Evolutionary conservation across 202 grass and related monocot species (phyloP).

Genomic region (Eragrostis tef): DNA sequence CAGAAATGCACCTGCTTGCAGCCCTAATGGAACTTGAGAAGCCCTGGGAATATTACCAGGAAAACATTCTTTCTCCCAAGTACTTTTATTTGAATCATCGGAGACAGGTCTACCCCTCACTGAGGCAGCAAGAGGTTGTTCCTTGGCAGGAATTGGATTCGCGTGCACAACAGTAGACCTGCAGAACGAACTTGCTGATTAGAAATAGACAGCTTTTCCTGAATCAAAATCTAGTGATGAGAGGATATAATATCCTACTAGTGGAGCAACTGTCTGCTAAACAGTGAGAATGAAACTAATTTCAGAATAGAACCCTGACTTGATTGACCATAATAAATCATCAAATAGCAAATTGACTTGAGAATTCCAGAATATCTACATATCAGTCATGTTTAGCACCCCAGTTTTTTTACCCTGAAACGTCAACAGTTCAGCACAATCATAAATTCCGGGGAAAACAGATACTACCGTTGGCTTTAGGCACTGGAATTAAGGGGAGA

Average conservation of each 20-base stretch:
- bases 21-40: conserved; percentile 54
- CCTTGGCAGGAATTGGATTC: conserved; percentile 70
- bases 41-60: conserved; percentile 44
- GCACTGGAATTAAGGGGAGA: too few relatives aligned
- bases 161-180: conserved; percentile 92
- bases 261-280: not conserved
- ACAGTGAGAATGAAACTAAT: not conserved
- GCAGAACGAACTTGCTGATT: conserved; percentile 37
- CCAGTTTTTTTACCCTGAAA: too few relatives aligned
- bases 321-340: not conserved
- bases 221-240: not conserved
- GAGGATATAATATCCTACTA: conserved; percentile 17
- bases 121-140: conserved; percentile 49
- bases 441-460: too few relatives aligned
- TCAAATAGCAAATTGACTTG: conserved; percentile 11
- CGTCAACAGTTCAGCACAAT: too few relatives aligned
- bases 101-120: conserved; percentile 49
- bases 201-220: not conserved
- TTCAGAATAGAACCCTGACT: conserved; percentile 9
- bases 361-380: not conserved
- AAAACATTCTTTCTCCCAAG: conserved; percentile 44
- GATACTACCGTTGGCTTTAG: too few relatives aligned
- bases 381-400: not conserved
- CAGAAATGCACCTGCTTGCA: conserved; percentile 60
- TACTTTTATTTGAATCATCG: conserved; percentile 44